Base-by-base conservation (phyloP, 1,284 basidiomycete genomes). In the Fomitiporia mediterranea region DNA sequence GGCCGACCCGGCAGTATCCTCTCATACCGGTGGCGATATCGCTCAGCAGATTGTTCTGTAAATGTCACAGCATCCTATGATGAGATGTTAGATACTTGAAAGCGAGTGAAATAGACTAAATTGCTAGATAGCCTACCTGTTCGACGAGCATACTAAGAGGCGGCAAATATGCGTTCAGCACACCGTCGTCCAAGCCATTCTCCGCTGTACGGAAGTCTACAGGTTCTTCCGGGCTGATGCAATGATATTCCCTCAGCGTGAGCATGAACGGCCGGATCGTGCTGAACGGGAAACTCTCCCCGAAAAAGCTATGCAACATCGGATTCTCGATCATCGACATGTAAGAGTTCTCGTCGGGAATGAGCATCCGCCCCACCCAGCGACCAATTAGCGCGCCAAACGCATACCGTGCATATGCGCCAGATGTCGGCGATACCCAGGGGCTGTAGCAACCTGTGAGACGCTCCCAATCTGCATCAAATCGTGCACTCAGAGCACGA, bases 391-490 rank as follows among this genome's bases (percentile, higher is more conserved):
- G 65, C 5, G 69, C 66, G 3, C 82, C 81, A 2, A 73, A 76
- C 3, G 72, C 73, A 64, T 81, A 84, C 13, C 78, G 72, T 2
- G 66, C 65, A 21, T 34, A 58, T 35, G 28, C 13, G 15, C 77
- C 75, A 49, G 75, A 75, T 6, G 72, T 73, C 17, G 72, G 58
- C 21, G 63, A 64, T 2, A 68, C 66, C 58, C 70, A 74, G 4
- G 75, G 65, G 48, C 80, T 71, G 8, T 67, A 71, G 62, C 86
- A 86, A 27, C 76, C 68, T 2, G 74, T 67, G 53, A 77, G 66
- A 2, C 85, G 72, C 62, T 76, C 78, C 77, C 82, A 86, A 56
- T 83, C 81, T 54, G 74, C 69, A 62, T 88, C 86, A 77, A 79
- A 84, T 8, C 62, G 61, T 43, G 60, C 60, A 25, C 69, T 64